These are phyloP conservation scores for Ligustrum vulgare DNA, from an alignment of 257 asterid genomes.

Conservation along the genomic window DNA sequence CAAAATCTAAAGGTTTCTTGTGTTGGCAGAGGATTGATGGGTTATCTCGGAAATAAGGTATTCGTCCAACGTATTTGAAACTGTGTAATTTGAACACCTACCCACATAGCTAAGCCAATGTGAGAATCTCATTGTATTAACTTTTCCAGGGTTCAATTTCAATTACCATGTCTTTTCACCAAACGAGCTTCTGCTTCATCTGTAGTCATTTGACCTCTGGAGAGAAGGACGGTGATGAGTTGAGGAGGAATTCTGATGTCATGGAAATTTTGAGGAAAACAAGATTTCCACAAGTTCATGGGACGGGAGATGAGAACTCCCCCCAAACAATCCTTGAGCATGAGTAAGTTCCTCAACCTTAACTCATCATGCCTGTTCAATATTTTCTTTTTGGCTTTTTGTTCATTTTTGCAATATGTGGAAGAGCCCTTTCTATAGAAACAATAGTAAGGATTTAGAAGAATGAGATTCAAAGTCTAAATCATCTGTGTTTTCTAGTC, in stretches of 20 bases:
- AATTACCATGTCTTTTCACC: slow-evolving; percentile 95
- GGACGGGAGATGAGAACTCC: slow-evolving; percentile 62
- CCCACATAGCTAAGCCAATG: not conserved
- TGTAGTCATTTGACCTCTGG: slow-evolving; percentile 98
- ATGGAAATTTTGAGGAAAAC: slow-evolving; percentile 96
- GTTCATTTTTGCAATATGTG: not conserved
- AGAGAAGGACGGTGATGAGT: slow-evolving; percentile 95
- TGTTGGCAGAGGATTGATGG: slow-evolving; percentile 98
- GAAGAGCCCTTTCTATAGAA: not conserved
- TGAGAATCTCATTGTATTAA: slow-evolving; percentile 12
- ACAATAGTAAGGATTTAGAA: not conserved
- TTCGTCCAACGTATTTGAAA: slow-evolving; percentile 12
- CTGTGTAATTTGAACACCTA: slow-evolving; percentile 12
- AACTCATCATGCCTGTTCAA: not conserved
- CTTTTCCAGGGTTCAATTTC: slow-evolving; percentile 93
- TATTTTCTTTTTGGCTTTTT: not conserved
- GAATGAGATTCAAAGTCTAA: not conserved
- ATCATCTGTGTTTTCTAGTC: slow-evolving; percentile 44
- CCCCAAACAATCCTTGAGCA: slow-evolving; percentile 98
- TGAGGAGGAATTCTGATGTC: slow-evolving; percentile 90
- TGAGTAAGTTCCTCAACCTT: slow-evolving; percentile 48
- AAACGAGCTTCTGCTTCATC: slow-evolving; percentile 96
- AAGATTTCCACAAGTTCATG: slow-evolving; percentile 84
- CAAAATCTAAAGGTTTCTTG: slow-evolving; percentile 86
- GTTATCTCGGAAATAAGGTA: slow-evolving; percentile 99